A percentile compares a stretch with the other conserved stretches of the same genome.
Conservation (phyloP, 441 rosid genomes). For the Manihot esculenta region DNA sequence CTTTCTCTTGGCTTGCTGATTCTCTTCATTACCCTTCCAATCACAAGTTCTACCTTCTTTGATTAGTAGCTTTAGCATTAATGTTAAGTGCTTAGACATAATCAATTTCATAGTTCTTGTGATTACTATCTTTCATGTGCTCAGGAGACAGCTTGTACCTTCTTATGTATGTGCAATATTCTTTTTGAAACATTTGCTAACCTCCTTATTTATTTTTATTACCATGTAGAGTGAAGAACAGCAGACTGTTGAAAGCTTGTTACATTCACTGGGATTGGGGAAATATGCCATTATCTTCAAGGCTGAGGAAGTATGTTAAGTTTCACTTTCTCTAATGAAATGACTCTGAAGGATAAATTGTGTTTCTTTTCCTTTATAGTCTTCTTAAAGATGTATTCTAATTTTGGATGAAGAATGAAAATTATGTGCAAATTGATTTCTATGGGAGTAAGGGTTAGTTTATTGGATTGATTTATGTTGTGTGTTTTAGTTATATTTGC, state of each 20-base stretch:
- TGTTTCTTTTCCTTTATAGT: background rate
- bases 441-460: background rate
- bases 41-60: background rate
- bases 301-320: constrained; percentile 77
- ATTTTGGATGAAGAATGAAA: constrained; percentile 1
- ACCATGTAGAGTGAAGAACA: constrained; percentile 55
- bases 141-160: background rate
- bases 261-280: constrained; percentile 71
- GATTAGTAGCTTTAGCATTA: background rate
- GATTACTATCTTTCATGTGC: background rate
- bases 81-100: background rate
- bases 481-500: background rate
- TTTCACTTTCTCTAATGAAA: constrained; percentile 18
- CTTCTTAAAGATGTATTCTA: background rate
- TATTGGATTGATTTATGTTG: background rate
- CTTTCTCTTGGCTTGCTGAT: background rate
- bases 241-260: constrained; percentile 64
- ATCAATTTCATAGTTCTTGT: background rate
- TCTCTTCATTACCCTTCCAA: background rate
- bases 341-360: background rate
- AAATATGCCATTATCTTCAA: constrained; percentile 67
- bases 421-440: background rate
- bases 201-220: constrained; percentile 10
- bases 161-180: background rate
- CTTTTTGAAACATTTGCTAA: constrained; percentile 6